Conservation (phyloP, 345 rosid genomes). For the Salix viminalis region DNA sequence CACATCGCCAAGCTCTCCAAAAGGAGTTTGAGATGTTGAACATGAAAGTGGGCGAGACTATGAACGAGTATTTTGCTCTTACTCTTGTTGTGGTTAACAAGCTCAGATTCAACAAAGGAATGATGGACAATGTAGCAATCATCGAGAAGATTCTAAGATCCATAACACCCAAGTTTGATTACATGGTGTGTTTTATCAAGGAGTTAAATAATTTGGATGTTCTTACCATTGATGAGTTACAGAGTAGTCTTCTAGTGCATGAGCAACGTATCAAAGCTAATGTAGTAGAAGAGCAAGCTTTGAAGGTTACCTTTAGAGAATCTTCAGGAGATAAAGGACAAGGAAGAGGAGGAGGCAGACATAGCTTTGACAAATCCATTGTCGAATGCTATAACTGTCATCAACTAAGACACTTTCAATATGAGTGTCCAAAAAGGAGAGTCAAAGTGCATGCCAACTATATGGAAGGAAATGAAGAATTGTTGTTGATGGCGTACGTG, state of each 20-base stretch:
- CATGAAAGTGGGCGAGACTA: fast-evolving
- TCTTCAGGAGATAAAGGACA: not conserved
- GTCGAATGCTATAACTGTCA: not conserved
- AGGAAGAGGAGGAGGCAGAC: fast-evolving
- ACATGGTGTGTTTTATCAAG: not conserved
- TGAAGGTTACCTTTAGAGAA: not conserved
- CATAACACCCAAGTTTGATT: not conserved
- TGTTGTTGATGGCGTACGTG: not conserved
- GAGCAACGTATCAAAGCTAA: not conserved
- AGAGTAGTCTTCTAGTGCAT: not conserved
- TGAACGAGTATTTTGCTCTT: not conserved
- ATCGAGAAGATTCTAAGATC: not conserved
- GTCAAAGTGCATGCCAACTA: not conserved
- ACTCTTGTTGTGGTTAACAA: not conserved
- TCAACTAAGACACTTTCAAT: not conserved
- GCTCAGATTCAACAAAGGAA: not conserved
- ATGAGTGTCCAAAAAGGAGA: not conserved
- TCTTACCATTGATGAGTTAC: not conserved
- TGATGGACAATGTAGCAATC: not conserved
- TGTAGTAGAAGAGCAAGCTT: not conserved
- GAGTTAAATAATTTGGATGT: not conserved
- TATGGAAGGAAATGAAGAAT: not conserved
- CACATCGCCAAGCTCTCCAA: not conserved
- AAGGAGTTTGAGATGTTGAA: not conserved
- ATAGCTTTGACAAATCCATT: not conserved